Percentiles rank a stretch among this genome's conserved stretches.
phyloP scores from a whole-genome alignment of 176 grass and related monocot species.

The Rhynchospora pubera region DNA sequence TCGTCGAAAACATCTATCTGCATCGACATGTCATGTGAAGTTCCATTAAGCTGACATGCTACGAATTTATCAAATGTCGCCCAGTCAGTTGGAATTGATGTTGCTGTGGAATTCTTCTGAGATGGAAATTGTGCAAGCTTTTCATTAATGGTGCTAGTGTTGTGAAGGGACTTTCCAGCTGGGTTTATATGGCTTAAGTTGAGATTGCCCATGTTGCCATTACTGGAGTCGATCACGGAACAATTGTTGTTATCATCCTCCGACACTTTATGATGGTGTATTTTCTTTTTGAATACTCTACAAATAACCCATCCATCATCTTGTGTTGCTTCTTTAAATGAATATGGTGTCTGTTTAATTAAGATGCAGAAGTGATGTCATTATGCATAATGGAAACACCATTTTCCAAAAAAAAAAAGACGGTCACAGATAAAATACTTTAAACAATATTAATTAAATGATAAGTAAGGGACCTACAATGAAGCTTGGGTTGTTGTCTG shows the following conservation, averaged over 20 bases:
- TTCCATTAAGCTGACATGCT: background rate
- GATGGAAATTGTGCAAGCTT: background rate
- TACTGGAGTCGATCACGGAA: background rate
- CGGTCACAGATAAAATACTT: too few species aligned
- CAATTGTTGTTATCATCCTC: background rate
- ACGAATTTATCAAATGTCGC: constrained; percentile 1
- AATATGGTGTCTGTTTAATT: background rate
- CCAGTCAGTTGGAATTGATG: background rate
- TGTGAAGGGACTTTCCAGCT: background rate
- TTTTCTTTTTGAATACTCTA: constrained; percentile 71
- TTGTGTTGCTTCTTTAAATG: constrained; percentile 16
- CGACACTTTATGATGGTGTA: constrained; percentile 11
- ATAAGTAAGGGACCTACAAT: background rate
- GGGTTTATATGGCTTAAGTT: background rate
- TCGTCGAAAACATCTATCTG: background rate
- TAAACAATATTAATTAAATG: too few species aligned
- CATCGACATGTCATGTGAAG: background rate
- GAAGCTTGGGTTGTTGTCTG: background rate
- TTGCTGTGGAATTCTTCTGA: background rate
- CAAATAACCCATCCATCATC: constrained; percentile 73
- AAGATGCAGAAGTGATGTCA: background rate
- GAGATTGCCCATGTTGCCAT: background rate
- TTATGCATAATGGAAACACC: background rate
- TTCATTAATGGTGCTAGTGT: background rate
- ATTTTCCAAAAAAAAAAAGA: too few species aligned